Base-by-base conservation (phyloP, 768 basidiomycete genomes). In the Rickenella mellea region DNA sequence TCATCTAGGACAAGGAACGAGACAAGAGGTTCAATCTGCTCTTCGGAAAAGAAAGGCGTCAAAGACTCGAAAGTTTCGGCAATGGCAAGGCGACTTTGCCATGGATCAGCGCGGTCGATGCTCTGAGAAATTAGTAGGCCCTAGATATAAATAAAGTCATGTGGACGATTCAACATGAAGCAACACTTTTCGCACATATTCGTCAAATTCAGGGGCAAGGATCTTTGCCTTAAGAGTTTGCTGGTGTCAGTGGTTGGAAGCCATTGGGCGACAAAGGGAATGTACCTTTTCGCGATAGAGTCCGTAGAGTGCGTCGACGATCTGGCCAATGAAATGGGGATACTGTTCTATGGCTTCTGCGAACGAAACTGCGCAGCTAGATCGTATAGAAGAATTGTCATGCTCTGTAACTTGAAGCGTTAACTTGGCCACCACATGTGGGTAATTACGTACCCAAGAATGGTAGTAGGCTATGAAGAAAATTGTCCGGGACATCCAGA, bases 41-140 rank as follows among this genome's bases (percentile, higher is more conserved):
- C 63, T 2, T 73, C 65, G 0, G 76, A 69, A 53, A 92, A 83
- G 9, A 65, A 65, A 1, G 79, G 75, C 0, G 89, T 78, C 2
- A 93, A 60, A 2, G 71, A 64, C 46, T 78, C 73, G 44, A 97
- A 79, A 0, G 84, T 61, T 14, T 64, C 60, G 1, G 84, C 82
- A 39, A 82, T 68, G 5, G 94, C 89, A 5, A 85, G 65, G 15
- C 96, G 75, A 15, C 82, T 69, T 33, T 79, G 73, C 86, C 86
- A 98, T 5, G 93, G 94, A 62, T 99, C 96, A 7, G 75, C 63
- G 20, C 84, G 76, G 52, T 89, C 83, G n/a, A 97, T 64, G 29
- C 81, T 92, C 51, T 80, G 75, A 15, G 86, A 78, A 39, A 94
- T 82, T 39, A 98, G 73, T 86, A 98, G 94, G 12, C 96, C 96